Evolutionary conservation across 2,329 filamentous ascomycete genomes (phyloP).

Genomic region (Lachnellula willkommii): DNA sequence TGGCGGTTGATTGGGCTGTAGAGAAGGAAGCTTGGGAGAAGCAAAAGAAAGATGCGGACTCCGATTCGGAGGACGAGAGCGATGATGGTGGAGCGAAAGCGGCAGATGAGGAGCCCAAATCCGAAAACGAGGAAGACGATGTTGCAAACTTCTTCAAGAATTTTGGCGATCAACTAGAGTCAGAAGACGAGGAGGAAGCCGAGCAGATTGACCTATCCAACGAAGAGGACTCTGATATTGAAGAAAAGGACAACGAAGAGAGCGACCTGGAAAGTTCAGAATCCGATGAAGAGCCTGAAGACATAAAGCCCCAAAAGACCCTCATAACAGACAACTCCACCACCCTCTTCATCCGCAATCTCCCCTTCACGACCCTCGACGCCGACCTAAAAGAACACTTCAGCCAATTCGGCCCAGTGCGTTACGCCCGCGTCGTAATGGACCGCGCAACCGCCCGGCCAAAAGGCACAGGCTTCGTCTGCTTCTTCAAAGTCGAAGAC

Average conservation of each 20-base stretch:
- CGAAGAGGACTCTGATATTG: conserved; percentile 36
- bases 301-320: conserved; percentile 33
- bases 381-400: conserved; percentile 82
- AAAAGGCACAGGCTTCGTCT: conserved; percentile 90
- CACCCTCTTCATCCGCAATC: conserved; percentile 88
- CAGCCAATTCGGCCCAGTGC: conserved; percentile 75
- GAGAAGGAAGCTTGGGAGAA: conserved; percentile 83
- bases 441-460: conserved; percentile 81
- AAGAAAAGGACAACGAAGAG: conserved; percentile 38
- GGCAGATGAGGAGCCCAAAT: conserved; percentile 23
- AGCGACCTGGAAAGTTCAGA: conserved; percentile 34
- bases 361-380: conserved; percentile 85
- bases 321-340: conserved; percentile 58
- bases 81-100: conserved; percentile 33
- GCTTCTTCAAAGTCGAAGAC: conserved; percentile 75
- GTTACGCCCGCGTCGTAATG: conserved; percentile 87
- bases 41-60: conserved; percentile 43
- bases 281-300: conserved; percentile 36
- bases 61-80: conserved; percentile 34
- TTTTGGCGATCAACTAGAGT: conserved; percentile 31
- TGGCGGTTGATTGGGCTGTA: conserved; percentile 96
- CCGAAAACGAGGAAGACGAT: conserved; percentile 34
- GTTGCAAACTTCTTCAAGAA: conserved; percentile 32
- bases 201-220: conserved; percentile 9
- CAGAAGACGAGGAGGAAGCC: conserved; percentile 32